Percentiles rank a stretch among this genome's conserved stretches.
Conservation (phyloP, 2,329 filamentous ascomycete genomes). For the Elsinoe fawcettii region DNA sequence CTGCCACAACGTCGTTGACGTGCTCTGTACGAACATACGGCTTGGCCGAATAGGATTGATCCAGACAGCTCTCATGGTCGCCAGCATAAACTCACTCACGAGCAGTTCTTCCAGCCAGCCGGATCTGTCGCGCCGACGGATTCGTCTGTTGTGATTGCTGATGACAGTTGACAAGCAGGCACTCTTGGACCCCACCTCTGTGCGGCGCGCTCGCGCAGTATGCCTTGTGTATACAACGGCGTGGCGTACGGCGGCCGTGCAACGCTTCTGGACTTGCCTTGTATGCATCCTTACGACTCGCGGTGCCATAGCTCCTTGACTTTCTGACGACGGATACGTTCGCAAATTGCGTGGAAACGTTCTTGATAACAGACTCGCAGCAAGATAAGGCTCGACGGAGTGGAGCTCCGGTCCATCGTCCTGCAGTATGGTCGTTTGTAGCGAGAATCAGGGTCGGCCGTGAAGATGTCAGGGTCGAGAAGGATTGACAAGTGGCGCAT, state of each 20-base stretch:
- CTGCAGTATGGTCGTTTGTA: constrained; percentile 15
- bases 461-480: constrained; percentile 6
- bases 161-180: constrained; percentile 13
- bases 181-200: constrained; percentile 3
- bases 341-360: constrained; percentile 14
- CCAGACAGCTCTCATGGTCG: neutral
- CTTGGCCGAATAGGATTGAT: neutral
- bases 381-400: constrained; percentile 10
- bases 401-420: constrained; percentile 7
- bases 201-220: constrained; percentile 3
- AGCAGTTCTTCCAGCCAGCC: neutral
- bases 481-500: constrained; percentile 7
- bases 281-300: neutral
- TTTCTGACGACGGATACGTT: neutral
- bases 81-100: neutral
- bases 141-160: constrained; percentile 10
- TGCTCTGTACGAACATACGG: neutral
- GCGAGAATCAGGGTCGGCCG: constrained; percentile 13
- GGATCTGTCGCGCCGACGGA: constrained; percentile 10
- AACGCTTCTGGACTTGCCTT: constrained; percentile 14
- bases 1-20: neutral
- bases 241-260: constrained; percentile 13
- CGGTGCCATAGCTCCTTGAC: neutral
- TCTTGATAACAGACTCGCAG: constrained; percentile 10
- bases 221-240: constrained; percentile 9